phyloP scores from a whole-genome alignment of 2,329 filamentous ascomycete species.

The Botrytis hyacinthi region DNA sequence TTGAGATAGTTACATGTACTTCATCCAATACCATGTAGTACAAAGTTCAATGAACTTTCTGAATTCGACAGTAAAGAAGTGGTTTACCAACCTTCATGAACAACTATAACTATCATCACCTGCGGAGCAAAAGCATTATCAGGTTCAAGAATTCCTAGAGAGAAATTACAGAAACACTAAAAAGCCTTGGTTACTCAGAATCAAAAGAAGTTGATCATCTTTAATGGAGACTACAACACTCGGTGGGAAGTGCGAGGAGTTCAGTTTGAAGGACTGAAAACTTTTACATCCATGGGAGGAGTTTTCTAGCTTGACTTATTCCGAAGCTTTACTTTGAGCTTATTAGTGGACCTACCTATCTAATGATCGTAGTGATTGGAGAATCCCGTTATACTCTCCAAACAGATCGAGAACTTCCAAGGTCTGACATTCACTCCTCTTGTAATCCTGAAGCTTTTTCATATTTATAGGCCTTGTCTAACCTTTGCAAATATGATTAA shows the following conservation, averaged over 20 bases:
- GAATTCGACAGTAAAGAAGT: background rate
- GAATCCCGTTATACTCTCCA: background rate
- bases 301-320: rapidly evolving
- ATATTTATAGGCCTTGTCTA: background rate
- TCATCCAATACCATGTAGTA: background rate
- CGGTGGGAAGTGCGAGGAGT: background rate
- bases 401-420: rapidly evolving
- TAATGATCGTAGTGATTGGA: background rate
- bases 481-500: rapidly evolving
- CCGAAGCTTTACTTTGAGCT: background rate
- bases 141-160: background rate
- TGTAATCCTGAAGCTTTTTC: background rate
- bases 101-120: rapidly evolving
- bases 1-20: background rate
- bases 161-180: background rate
- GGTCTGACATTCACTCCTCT: background rate
- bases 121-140: rapidly evolving
- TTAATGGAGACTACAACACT: rapidly evolving
- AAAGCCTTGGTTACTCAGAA: background rate
- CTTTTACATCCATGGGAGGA: background rate
- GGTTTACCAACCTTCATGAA: background rate
- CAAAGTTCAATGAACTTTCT: rapidly evolving
- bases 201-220: background rate
- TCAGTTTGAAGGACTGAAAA: background rate
- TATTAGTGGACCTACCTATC: rapidly evolving